A percentile compares a stretch with the other conserved stretches of the same genome.
Conservation (phyloP, 495 filamentous ascomycete genomes). For the Aspergillus saccharolyticus region DNA sequence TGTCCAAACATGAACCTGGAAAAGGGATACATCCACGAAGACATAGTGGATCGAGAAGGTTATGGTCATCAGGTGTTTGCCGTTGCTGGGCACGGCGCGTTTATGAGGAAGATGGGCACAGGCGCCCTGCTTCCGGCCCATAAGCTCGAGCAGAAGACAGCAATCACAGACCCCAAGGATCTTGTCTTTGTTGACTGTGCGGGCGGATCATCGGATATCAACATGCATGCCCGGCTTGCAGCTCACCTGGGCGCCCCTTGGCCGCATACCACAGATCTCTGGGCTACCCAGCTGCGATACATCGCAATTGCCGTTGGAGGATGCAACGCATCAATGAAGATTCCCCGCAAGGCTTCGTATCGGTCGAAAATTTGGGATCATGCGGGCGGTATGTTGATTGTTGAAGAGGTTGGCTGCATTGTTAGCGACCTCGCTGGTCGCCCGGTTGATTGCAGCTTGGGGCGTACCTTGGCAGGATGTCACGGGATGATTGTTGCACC, state of each 20-base stretch:
- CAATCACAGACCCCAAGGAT: constrained; percentile 28
- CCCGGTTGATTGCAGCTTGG: constrained; percentile 36
- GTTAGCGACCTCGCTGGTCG: constrained; percentile 57
- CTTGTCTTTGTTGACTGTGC: constrained; percentile 48
- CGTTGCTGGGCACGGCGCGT: constrained; percentile 51
- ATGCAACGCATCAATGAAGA: constrained; percentile 57
- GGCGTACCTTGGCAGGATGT: constrained; percentile 35
- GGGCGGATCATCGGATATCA: constrained; percentile 37
- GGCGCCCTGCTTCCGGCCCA: constrained; percentile 31
- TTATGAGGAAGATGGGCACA: constrained; percentile 42
- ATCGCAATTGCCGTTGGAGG: constrained; percentile 54
- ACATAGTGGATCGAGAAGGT: constrained; percentile 44
- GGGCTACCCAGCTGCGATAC: constrained; percentile 63
- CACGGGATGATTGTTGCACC: constrained; percentile 44
- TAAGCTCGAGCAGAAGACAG: constrained; percentile 27
- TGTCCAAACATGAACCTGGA: constrained; percentile 50
- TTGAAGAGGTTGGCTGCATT: constrained; percentile 57
- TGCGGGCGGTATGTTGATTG: constrained; percentile 62
- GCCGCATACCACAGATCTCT: constrained; percentile 50
- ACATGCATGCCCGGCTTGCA: constrained; percentile 45
- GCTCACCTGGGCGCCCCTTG: constrained; percentile 41
- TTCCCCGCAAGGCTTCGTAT: constrained; percentile 48
- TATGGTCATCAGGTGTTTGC: constrained; percentile 54
- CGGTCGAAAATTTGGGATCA: constrained; percentile 70
- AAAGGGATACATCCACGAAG: constrained; percentile 38